Percentiles rank a stretch among this genome's conserved stretches.
Evolutionary conservation across 805 yeast species (phyloP).

Genomic region (Danielozyma ontarioensis): DNA sequence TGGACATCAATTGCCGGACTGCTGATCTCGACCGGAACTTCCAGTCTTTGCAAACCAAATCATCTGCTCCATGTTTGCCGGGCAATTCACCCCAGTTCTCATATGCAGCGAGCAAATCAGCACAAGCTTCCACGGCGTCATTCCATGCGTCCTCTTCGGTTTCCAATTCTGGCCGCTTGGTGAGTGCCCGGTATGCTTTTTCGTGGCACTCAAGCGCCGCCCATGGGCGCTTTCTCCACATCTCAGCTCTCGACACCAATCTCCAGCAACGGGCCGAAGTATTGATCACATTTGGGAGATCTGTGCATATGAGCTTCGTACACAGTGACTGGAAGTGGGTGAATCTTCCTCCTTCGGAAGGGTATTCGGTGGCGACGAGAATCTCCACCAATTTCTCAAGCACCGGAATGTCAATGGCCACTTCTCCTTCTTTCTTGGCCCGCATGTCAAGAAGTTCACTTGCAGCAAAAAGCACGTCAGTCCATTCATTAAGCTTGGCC

Average conservation of each 20-base stretch:
- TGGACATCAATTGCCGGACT: slow-evolving; percentile 69
- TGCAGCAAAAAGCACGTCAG: slow-evolving; percentile 76
- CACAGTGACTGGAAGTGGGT: slow-evolving; percentile 65
- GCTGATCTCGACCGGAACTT: slow-evolving; percentile 73
- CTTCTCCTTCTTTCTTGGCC: slow-evolving; percentile 53
- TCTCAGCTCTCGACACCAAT: slow-evolving; percentile 74
- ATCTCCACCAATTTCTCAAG: slow-evolving; percentile 69
- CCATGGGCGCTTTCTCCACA: slow-evolving; percentile 90
- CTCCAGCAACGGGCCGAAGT: slow-evolving; percentile 71
- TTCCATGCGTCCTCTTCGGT: slow-evolving; percentile 63
- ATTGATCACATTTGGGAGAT: slow-evolving; percentile 66
- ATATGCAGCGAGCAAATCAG: slow-evolving; percentile 79
- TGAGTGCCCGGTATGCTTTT: slow-evolving; percentile 73
- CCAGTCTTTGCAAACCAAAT: slow-evolving; percentile 90
- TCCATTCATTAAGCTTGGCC: slow-evolving; percentile 79
- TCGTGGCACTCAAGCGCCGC: slow-evolving; percentile 79
- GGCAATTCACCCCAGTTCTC: slow-evolving; percentile 81
- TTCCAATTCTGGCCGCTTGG: slow-evolving; percentile 60
- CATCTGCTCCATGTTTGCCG: slow-evolving; percentile 75
- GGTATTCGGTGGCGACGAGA: slow-evolving; percentile 49
- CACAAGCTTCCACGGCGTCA: slow-evolving; percentile 72
- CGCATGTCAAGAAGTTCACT: slow-evolving; percentile 54
- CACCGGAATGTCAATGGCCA: slow-evolving; percentile 67
- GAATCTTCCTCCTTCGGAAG: slow-evolving; percentile 30
- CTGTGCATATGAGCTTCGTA: slow-evolving; percentile 63